Base-by-base conservation (phyloP, 345 rosid species). In the Sisymbrium irio region DNA sequence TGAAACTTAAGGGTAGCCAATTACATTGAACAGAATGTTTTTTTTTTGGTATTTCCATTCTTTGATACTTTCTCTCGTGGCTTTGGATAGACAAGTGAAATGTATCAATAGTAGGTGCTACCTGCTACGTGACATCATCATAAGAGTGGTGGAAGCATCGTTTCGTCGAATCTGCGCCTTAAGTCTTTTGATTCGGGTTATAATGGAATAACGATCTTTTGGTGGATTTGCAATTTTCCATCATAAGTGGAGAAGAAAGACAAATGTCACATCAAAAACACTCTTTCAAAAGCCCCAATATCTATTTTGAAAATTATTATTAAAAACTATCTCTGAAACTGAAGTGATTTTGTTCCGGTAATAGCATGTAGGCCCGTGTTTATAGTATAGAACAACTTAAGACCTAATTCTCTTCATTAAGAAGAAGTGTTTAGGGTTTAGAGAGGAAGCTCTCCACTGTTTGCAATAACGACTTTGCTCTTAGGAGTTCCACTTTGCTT, bases 391-490 rank as follows among this genome's bases (percentile, higher is more conserved):
- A 12, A 37, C 35, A 61, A 77, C 89, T 12, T 17, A 12, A 55
- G 28, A 17, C 12, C 49, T 27, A n/a, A 2, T 10, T 18, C 4
- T 40, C 40, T 27, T 30, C 28, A 25, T 11, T 32, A 36, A 36
- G 82, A 86, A 78, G 77, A 66, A 45, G 60, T 10, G 62, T 6
- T 11, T 51, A 65, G 32, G 25, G 51, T 69, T 64, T 75, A 92
- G 5, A 87, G 84, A 36, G 98, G 94, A 60, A 96, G 82, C 76
- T 92, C 99, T 9, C 99, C 99, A 55, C 98, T 89, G 80, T 92
- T 98, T 2, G 86, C 89, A 17, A 96, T 85, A 70, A 85, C 85
- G 3, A 96, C 98, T 80, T 85, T 89, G 81, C 91, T 86, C 82
- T 88, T 95, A 0, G 99, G 97, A 41, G 89, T 83, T 56, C 97